These are phyloP conservation scores for Lactuca sativa DNA, from an alignment of 129 eudicot species.

Conservation along the genomic window DNA sequence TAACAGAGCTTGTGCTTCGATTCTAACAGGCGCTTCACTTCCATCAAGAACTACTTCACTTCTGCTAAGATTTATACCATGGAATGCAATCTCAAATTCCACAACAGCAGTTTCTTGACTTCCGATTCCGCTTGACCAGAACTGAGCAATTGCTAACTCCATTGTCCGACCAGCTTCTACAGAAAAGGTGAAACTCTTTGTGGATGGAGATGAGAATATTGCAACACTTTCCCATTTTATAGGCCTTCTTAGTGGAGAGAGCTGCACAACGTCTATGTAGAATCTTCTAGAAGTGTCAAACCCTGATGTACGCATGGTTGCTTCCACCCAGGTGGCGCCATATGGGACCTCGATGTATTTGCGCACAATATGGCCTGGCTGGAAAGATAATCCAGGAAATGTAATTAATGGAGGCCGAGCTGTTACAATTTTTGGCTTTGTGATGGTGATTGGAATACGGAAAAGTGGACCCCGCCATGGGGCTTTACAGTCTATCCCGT, in stretches of 20 bases:
- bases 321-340: slow-evolving; percentile 96
- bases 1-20: slow-evolving; percentile 79
- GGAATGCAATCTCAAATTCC: slow-evolving; percentile 91
- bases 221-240: slow-evolving; percentile 81
- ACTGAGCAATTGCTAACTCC: slow-evolving; percentile 93
- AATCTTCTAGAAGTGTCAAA: slow-evolving; percentile 88
- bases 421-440: slow-evolving; percentile 70
- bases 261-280: slow-evolving; percentile 75
- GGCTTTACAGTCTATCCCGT: slow-evolving; percentile 81
- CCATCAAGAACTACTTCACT: slow-evolving; percentile 83
- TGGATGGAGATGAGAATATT: slow-evolving; percentile 82
- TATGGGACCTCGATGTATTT: slow-evolving; percentile 81
- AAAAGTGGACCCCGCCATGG: slow-evolving; percentile 99
- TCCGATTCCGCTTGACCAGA: slow-evolving; percentile 99
- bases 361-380: slow-evolving; percentile 91
- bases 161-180: slow-evolving; percentile 91
- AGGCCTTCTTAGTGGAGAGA: slow-evolving; percentile 88
- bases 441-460: slow-evolving; percentile 88
- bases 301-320: slow-evolving; percentile 86
- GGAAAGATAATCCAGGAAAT: slow-evolving; percentile 72
- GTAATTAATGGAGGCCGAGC: slow-evolving; percentile 64
- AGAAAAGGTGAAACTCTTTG: slow-evolving; percentile 76
- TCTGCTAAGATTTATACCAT: slow-evolving; percentile 75
- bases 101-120: slow-evolving; percentile 74
- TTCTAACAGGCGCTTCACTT: slow-evolving; percentile 89